A percentile compares a stretch with the other conserved stretches of the same genome.
These are phyloP conservation scores for Phytopythium oedochilum DNA, from an alignment of 352 stramenopile genomes.

Conservation along the genomic window DNA sequence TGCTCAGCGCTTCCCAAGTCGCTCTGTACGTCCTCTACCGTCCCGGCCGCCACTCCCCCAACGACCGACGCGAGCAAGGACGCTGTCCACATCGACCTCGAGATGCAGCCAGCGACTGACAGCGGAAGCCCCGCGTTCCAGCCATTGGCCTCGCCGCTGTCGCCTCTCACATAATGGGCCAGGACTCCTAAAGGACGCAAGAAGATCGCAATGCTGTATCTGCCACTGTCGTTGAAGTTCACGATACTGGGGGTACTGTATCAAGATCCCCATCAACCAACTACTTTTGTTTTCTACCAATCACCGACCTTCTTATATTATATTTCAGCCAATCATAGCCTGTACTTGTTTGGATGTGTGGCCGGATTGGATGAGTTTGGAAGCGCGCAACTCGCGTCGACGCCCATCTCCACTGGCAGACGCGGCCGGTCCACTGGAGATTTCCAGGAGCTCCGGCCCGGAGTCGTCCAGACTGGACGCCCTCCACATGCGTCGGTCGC, in stretches of 20 bases:
- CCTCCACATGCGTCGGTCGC: no score
- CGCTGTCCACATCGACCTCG: background rate
- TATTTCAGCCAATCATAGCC: background rate
- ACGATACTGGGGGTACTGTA: no score
- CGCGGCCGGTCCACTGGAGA: background rate
- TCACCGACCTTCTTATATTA: background rate
- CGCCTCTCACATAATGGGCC: no score
- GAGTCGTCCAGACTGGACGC: no score
- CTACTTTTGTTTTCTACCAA: background rate
- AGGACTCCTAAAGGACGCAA: no score
- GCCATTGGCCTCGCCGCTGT: background rate
- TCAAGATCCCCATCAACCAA: no score
- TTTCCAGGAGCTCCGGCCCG: background rate
- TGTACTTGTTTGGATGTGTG: background rate
- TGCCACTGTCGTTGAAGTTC: no score
- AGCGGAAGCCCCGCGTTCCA: background rate
- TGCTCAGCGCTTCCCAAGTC: constrained; percentile 16
- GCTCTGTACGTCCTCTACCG: constrained; percentile 22
- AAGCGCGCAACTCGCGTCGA: background rate
- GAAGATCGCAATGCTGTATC: no score
- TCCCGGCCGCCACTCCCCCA: background rate
- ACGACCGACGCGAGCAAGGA: background rate
- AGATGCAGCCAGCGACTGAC: background rate
- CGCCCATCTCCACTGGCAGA: background rate
- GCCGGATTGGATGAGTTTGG: background rate